Percentiles rank a stretch among this genome's conserved stretches.
phyloP scores from a whole-genome alignment of 2,329 filamentous ascomycete genomes.

The Sodiomyces alkalinus region DNA sequence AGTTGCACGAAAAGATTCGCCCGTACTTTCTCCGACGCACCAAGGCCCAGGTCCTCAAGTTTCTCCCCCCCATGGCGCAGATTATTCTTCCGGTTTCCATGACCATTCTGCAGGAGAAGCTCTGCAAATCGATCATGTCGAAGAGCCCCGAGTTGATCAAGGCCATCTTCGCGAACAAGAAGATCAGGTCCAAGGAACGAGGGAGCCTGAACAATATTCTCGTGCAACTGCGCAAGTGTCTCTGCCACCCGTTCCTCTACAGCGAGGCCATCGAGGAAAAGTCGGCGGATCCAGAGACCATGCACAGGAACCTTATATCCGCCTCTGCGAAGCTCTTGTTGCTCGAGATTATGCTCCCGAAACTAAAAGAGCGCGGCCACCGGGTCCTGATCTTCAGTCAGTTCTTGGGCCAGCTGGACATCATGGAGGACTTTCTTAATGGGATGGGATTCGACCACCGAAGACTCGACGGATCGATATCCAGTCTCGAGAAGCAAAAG shows the following conservation, averaged over 20 bases:
- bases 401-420: conserved; percentile 75
- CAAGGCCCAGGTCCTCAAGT: conserved; percentile 79
- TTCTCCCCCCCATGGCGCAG: conserved; percentile 83
- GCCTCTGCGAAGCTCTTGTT: conserved; percentile 82
- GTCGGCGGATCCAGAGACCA: conserved; percentile 40
- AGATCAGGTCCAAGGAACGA: conserved; percentile 54
- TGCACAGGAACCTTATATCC: conserved; percentile 73
- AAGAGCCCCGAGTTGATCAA: conserved; percentile 83
- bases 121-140: conserved; percentile 85
- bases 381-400: conserved; percentile 93
- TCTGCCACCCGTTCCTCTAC: conserved; percentile 95
- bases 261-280: conserved; percentile 80
- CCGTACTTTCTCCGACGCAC: conserved; percentile 60
- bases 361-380: conserved; percentile 71
- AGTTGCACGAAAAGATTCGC: conserved; percentile 72
- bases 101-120: conserved; percentile 81
- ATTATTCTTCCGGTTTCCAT: conserved; percentile 95
- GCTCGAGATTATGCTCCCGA: conserved; percentile 73
- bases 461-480: conserved; percentile 74
- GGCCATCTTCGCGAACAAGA: conserved; percentile 61
- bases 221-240: conserved; percentile 84
- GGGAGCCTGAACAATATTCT: conserved; percentile 85
- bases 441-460: conserved; percentile 59
- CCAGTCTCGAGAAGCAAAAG: conserved; percentile 77
- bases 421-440: conserved; percentile 81